Conservation (phyloP, 2,329 filamentous ascomycete species). For the Fusarium goolgardi region DNA sequence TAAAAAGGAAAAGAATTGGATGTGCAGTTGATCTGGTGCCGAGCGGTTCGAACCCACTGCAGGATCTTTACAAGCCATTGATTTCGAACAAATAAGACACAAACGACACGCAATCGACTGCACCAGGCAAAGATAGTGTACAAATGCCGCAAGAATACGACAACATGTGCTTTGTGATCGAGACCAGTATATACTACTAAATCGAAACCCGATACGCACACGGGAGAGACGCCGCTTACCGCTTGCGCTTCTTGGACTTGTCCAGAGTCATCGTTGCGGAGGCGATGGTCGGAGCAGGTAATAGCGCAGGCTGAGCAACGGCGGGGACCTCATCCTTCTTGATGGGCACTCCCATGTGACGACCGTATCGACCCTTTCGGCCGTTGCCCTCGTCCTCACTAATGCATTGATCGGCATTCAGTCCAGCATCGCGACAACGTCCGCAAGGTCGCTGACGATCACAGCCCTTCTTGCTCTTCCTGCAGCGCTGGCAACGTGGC, state of each 20-base stretch:
- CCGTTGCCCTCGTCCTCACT: slow-evolving; percentile 98
- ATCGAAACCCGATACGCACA: slow-evolving; percentile 11
- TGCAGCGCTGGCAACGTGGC: slow-evolving; percentile 96
- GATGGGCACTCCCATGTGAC: slow-evolving; percentile 75
- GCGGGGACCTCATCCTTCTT: slow-evolving; percentile 65
- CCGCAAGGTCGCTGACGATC: slow-evolving; percentile 96
- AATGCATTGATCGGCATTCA: slow-evolving; percentile 92
- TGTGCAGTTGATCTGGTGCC: slow-evolving; percentile 16
- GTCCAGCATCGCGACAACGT: slow-evolving; percentile 94
- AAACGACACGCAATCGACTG: slow-evolving; percentile 19
- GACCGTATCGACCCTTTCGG: slow-evolving; percentile 89
- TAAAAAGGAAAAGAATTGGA: slow-evolving; percentile 19
- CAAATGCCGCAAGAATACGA: slow-evolving; percentile 15
- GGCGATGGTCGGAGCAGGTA: slow-evolving; percentile 59
- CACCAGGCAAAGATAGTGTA: slow-evolving; percentile 15
- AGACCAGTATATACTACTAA: slow-evolving; percentile 29
- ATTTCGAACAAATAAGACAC: slow-evolving; percentile 21
- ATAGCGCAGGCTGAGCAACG: slow-evolving; percentile 54
- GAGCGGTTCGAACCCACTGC: slow-evolving; percentile 13
- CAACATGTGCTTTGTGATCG: slow-evolving; percentile 12
- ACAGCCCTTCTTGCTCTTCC: slow-evolving; percentile 99
- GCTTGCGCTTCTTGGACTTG: slow-evolving; percentile 72
- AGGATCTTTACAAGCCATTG: slow-evolving; percentile 29
- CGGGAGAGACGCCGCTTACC: slow-evolving; percentile 52
- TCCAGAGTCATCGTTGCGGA: slow-evolving; percentile 55